Percentiles rank a stretch among this genome's conserved stretches.
Evolutionary conservation across 2,329 filamentous ascomycete species (phyloP).

Genomic region (Didymella segeticola): DNA sequence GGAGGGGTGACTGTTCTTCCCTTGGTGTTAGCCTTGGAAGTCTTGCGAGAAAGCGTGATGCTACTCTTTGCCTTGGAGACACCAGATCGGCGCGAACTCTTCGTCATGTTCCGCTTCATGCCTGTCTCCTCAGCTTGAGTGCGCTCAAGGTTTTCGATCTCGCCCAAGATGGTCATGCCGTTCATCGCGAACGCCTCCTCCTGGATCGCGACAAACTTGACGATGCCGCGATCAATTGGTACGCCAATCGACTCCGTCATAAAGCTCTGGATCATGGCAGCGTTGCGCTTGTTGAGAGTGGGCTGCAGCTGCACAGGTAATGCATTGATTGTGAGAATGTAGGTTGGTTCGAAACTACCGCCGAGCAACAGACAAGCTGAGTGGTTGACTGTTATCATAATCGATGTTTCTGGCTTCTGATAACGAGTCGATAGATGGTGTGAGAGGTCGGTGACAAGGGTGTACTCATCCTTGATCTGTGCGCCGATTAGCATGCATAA

Average conservation of each 20-base stretch:
- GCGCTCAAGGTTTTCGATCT: slow-evolving; percentile 67
- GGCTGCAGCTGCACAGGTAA: slow-evolving; percentile 73
- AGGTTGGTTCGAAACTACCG: slow-evolving; percentile 78
- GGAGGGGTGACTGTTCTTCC: slow-evolving; percentile 40
- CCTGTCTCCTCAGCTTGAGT: slow-evolving; percentile 52
- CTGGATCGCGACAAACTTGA: slow-evolving; percentile 73
- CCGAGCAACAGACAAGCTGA: slow-evolving; percentile 77
- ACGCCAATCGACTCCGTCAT: slow-evolving; percentile 76
- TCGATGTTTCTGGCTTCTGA: slow-evolving; percentile 73
- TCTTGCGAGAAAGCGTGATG: slow-evolving; percentile 44
- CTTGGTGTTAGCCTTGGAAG: slow-evolving; percentile 37
- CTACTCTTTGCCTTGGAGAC: slow-evolving; percentile 48
- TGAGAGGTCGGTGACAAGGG: slow-evolving; percentile 75
- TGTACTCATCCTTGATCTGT: slow-evolving; percentile 77
- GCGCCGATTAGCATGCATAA: slow-evolving; percentile 29
- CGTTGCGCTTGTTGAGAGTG: slow-evolving; percentile 80
- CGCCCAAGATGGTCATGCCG: slow-evolving; percentile 71
- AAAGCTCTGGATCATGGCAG: slow-evolving; percentile 76
- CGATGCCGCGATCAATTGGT: slow-evolving; percentile 68
- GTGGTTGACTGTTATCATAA: slow-evolving; percentile 79
- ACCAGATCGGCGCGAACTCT: slow-evolving; percentile 43
- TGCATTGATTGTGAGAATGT: slow-evolving; percentile 76
- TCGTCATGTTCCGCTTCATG: slow-evolving; percentile 52
- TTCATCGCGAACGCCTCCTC: slow-evolving; percentile 77
- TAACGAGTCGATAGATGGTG: slow-evolving; percentile 77